A percentile compares a stretch with the other conserved stretches of the same genome.
Conservation (phyloP, 306 rosid genomes). For the Acmispon strigosus region DNA sequence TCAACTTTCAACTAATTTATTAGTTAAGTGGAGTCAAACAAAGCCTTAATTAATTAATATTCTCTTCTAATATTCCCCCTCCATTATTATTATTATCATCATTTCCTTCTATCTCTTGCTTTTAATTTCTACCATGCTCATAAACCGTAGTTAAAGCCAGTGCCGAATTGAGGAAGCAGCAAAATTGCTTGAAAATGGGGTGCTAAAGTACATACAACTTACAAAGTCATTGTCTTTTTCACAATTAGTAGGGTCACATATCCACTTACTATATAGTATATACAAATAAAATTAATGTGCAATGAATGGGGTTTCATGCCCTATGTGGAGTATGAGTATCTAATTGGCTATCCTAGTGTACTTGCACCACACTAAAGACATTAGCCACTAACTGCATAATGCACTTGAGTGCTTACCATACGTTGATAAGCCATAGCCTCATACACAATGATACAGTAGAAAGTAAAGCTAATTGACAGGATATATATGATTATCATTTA, state of each 20-base stretch:
- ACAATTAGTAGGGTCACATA: not conserved
- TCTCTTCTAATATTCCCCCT: too few species aligned
- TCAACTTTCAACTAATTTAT: too few species aligned
- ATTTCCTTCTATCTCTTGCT: too few species aligned
- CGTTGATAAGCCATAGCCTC: not conserved
- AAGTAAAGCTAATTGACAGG: not conserved
- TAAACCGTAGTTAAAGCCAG: too few species aligned
- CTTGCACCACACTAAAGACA: slow-evolving; percentile 9
- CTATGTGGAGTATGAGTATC: slow-evolving; percentile 25
- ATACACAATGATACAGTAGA: not conserved
- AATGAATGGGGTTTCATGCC: slow-evolving; percentile 40
- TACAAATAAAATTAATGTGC: not conserved
- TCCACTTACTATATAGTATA: slow-evolving; percentile 11
- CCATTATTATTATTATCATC: too few species aligned
- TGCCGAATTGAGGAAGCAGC: too few species aligned
- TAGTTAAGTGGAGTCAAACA: too few species aligned
- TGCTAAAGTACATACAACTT: too few species aligned
- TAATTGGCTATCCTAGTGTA: slow-evolving; percentile 25
- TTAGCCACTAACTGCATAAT: slow-evolving; percentile 15
- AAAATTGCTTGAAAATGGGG: too few species aligned
- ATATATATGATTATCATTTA: not conserved
- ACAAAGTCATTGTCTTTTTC: not conserved
- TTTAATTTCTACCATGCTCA: too few species aligned
- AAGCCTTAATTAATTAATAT: too few species aligned
- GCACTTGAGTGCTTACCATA: slow-evolving; percentile 18